phyloP scores from a whole-genome alignment of 1,139 yeast genomes.

The Yamadazyma mexicana region DNA sequence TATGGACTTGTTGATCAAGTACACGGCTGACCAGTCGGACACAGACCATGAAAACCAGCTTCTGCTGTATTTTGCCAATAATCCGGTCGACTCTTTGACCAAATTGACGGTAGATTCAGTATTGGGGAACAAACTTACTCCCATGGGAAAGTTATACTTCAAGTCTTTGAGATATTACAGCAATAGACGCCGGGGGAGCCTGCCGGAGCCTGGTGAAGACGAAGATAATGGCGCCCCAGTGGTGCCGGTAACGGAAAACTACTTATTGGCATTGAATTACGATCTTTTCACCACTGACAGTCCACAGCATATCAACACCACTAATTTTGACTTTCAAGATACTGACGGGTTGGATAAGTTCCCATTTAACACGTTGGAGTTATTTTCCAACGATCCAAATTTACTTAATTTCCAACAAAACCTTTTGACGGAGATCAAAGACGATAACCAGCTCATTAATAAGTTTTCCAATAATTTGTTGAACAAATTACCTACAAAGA shows the following conservation, averaged over 20 bases:
- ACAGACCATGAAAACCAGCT: slow-evolving; percentile 20
- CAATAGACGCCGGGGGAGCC: slow-evolving; percentile 7
- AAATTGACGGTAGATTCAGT: slow-evolving; percentile 54
- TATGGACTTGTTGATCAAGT: slow-evolving; percentile 25
- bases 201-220: slow-evolving; percentile 17
- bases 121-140: slow-evolving; percentile 48
- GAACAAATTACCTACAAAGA: slow-evolving; percentile 33
- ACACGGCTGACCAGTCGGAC: slow-evolving; percentile 22
- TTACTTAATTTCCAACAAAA: slow-evolving; percentile 35
- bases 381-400: slow-evolving; percentile 43
- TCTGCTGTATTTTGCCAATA: slow-evolving; percentile 25
- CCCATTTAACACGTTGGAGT: slow-evolving; percentile 35
- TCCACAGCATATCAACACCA: slow-evolving; percentile 15
- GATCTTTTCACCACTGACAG: slow-evolving; percentile 38
- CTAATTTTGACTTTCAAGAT: slow-evolving; percentile 11
- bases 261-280: slow-evolving; percentile 34
- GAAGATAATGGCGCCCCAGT: slow-evolving; percentile 12
- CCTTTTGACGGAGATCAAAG: slow-evolving; percentile 28
- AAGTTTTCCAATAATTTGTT: slow-evolving; percentile 24
- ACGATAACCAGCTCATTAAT: slow-evolving; percentile 25
- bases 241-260: slow-evolving; percentile 28
- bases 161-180: slow-evolving; percentile 52
- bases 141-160: slow-evolving; percentile 42
- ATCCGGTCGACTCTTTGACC: slow-evolving; percentile 37
- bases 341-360: slow-evolving; percentile 27